A percentile compares a stretch with the other conserved stretches of the same genome.
These are phyloP conservation scores for Gossypium davidsonii DNA, from an alignment of 441 rosid species.

Conservation along the genomic window DNA sequence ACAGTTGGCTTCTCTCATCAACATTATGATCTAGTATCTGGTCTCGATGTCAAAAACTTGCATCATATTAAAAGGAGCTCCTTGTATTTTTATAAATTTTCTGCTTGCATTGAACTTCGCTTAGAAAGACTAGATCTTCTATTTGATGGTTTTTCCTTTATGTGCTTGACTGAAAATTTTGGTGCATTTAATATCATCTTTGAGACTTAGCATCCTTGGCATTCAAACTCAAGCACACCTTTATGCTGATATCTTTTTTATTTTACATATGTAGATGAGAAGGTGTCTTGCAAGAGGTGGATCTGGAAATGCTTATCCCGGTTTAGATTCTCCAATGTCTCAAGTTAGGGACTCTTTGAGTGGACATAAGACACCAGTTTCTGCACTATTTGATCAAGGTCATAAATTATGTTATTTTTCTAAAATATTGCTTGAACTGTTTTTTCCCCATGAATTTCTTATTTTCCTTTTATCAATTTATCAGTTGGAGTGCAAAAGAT, in stretches of 20 bases:
- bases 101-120: not conserved
- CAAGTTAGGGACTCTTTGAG: slow-evolving; percentile 48
- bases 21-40: not conserved
- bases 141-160: not conserved
- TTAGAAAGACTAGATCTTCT: not conserved
- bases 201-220: not conserved
- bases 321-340: slow-evolving; percentile 49
- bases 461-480: slow-evolving; percentile 22
- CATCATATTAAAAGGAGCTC: not conserved
- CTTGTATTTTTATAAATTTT: not conserved
- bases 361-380: slow-evolving; percentile 63
- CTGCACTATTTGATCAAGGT: slow-evolving; percentile 42
- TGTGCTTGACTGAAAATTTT: slow-evolving; percentile 4
- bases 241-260: not conserved
- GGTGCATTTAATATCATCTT: not conserved
- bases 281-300: slow-evolving; percentile 58
- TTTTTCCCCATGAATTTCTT: slow-evolving; percentile 16
- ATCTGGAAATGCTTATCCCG: slow-evolving; percentile 48
- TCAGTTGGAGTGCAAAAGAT: slow-evolving; percentile 91
- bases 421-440: slow-evolving; percentile 5
- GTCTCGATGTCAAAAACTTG: slow-evolving; percentile 7
- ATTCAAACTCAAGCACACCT: not conserved
- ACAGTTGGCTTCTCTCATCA: slow-evolving; percentile 5
- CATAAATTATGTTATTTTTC: not conserved
- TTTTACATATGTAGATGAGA: slow-evolving; percentile 49